phyloP scores from a whole-genome alignment of 163 green algal genomes.

The Scenedesmus sp. region DNA sequence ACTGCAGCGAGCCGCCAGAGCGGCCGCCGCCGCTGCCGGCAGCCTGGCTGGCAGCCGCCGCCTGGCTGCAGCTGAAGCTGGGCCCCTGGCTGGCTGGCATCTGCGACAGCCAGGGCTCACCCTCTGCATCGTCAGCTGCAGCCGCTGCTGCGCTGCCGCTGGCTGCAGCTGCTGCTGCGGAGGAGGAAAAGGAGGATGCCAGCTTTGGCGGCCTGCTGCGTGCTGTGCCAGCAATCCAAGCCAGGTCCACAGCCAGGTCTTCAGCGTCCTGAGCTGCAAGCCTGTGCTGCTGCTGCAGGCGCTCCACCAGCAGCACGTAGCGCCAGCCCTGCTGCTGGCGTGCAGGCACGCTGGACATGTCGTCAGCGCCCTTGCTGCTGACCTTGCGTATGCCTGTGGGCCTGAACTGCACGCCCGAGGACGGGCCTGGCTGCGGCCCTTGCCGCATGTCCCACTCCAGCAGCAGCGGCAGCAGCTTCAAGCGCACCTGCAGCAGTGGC shows the following conservation, averaged over 20 bases:
- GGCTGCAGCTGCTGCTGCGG: neutral
- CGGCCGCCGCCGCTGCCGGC: neutral
- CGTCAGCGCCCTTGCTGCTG: conserved; percentile 17
- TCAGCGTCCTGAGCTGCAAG: conserved; percentile 1
- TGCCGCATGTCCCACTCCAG: conserved; percentile 53
- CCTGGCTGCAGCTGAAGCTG: conserved; percentile 20
- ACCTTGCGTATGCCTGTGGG: conserved; percentile 40
- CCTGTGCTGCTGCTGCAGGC: conserved; percentile 42
- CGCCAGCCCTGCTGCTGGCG: conserved; percentile 42
- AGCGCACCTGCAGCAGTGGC: conserved; percentile 34
- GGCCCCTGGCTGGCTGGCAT: conserved; percentile 12
- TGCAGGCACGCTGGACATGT: neutral
- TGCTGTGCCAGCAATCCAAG: conserved; percentile 43
- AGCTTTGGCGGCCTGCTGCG: conserved; percentile 31
- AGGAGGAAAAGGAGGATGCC: neutral
- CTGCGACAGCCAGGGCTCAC: conserved; percentile 18
- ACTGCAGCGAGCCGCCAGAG: conserved; percentile 24
- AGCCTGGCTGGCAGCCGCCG: neutral
- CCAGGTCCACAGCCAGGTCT: conserved; percentile 30
- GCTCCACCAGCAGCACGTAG: conserved; percentile 47
- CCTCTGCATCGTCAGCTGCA: conserved; percentile 5
- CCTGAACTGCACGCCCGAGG: conserved; percentile 34
- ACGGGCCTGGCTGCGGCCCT: conserved; percentile 13
- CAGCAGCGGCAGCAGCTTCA: conserved; percentile 56
- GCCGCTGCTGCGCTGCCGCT: neutral